These are phyloP conservation scores for Stachybotrys elegans DNA, from an alignment of 2,329 filamentous ascomycete genomes.

Conservation along the genomic window DNA sequence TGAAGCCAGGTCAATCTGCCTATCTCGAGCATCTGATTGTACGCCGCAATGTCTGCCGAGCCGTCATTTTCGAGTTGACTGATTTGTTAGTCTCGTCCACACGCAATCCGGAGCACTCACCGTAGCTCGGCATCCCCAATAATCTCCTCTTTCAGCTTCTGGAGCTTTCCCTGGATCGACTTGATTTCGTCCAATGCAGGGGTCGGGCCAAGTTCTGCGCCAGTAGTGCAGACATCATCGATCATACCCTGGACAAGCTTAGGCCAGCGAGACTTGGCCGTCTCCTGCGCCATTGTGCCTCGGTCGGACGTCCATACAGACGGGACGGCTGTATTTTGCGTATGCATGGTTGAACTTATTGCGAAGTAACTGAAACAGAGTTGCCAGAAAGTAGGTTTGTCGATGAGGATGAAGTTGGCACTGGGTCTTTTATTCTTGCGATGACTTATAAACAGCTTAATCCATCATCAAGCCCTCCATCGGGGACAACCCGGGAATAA, in stretches of 20 bases:
- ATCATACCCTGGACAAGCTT: conserved; percentile 9
- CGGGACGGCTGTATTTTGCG: conserved; percentile 1
- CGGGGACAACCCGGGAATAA: conserved; percentile 4
- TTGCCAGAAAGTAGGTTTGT: background rate
- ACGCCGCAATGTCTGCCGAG: background rate
- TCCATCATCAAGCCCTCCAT: background rate
- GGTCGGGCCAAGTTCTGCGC: conserved; percentile 3
- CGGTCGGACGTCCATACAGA: conserved; percentile 7
- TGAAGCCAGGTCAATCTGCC: conserved; percentile 3
- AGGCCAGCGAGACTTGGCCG: conserved; percentile 7
- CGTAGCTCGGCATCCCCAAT: conserved; percentile 4
- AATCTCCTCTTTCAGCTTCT: conserved; percentile 3
- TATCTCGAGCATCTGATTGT: conserved; percentile 2
- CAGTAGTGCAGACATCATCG: conserved; percentile 5
- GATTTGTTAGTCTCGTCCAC: background rate
- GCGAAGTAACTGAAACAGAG: background rate
- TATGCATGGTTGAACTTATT: conserved; percentile 2
- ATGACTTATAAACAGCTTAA: conserved; percentile 1
- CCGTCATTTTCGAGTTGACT: conserved; percentile 4
- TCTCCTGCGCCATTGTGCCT: conserved; percentile 7
- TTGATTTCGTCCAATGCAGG: conserved; percentile 4
- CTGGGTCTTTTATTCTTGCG: conserved; percentile 4
- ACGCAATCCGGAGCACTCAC: conserved; percentile 3
- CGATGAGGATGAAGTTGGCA: conserved; percentile 2
- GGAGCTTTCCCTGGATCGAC: conserved; percentile 3